Conservation (phyloP, 495 filamentous ascomycete genomes). For the Xylaria flabelliformis region DNA sequence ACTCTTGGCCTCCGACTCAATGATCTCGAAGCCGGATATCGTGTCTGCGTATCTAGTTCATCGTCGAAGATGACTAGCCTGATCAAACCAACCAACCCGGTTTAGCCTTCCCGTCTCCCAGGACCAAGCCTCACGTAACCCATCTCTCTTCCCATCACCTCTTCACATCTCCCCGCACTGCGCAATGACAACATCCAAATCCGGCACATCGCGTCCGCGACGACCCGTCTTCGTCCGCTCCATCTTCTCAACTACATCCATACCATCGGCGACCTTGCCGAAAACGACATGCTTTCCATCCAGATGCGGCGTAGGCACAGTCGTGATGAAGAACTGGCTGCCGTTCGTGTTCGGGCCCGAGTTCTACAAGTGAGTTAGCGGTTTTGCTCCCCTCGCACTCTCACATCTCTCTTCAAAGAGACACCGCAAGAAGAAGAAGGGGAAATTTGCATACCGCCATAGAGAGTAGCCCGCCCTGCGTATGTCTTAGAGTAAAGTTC, state of each 20-base stretch:
- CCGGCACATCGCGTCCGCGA: conserved; percentile 77
- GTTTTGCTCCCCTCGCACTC: neutral
- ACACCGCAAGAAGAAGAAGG: neutral
- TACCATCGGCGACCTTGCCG: conserved; percentile 85
- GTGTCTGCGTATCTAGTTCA: neutral
- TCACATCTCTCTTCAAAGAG: neutral
- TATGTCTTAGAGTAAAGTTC: conserved; percentile 83
- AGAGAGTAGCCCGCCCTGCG: conserved; percentile 77
- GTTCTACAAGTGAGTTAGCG: conserved; percentile 61
- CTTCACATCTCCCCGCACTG: conserved; percentile 89
- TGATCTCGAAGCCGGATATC: neutral
- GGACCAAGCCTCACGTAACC: neutral
- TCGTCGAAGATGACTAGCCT: neutral
- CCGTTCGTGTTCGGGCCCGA: conserved; percentile 94
- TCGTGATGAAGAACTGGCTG: conserved; percentile 97
- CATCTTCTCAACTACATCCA: conserved; percentile 91
- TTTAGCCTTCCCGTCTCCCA: neutral
- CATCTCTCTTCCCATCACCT: neutral
- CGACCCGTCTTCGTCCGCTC: conserved; percentile 82
- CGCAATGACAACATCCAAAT: conserved; percentile 81
- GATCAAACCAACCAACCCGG: neutral
- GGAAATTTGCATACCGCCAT: conserved; percentile 75
- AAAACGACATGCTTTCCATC: conserved; percentile 96
- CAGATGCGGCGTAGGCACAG: conserved; percentile 82
- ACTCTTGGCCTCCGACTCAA: neutral